Base-by-base conservation (phyloP, 2,329 filamentous ascomycete genomes). In the Phoma herbarum region DNA sequence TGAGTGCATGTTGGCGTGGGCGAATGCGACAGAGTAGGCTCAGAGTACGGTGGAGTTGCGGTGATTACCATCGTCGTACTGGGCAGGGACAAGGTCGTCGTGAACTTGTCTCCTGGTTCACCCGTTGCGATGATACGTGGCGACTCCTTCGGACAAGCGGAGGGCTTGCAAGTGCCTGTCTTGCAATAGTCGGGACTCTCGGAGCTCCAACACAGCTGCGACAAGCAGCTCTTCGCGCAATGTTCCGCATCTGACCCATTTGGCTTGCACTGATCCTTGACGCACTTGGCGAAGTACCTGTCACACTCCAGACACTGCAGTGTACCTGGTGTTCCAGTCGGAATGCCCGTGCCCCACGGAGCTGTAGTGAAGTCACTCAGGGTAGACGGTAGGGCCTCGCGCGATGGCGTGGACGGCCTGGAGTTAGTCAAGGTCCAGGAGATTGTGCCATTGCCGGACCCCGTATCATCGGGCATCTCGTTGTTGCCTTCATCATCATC, bases 401-500 rank as follows among this genome's bases (percentile, higher is more conserved):
- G 52, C 12, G 52, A 52, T 7, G 20, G 2, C 12, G 45, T 49
- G n/a, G 20, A 54, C 1, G 31, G 23, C 2, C 16, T 26, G 25
- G 22, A 41, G 3, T 23, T 31, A 5, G 48, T 18, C 2, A 31
- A 46, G 10, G 42, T 31, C 3, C 20, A 25, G 7, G 44, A 37
- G 16, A 43, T 20, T n/a, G 12, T n/a, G 3, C 10, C 12, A 11
- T 47, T n/a, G 20, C 53, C 29, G 5, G 47, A 50, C 7, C n/a
- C 18, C 26, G 33, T 41, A 7, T 47, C 43, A 5, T 28, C 43
- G 35, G 54, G 54, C 35, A 52, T 47, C 18, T 59, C 57, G 7
- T 59, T 54, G 28, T 68, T 59, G 2, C 71, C 72, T 42, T 74
- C 66, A 25, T 73, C 70, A 14, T 73, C 71, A 45, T 74, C 69